These are phyloP conservation scores for Venturia asperata DNA, from an alignment of 2,329 filamentous ascomycete genomes.

Conservation along the genomic window DNA sequence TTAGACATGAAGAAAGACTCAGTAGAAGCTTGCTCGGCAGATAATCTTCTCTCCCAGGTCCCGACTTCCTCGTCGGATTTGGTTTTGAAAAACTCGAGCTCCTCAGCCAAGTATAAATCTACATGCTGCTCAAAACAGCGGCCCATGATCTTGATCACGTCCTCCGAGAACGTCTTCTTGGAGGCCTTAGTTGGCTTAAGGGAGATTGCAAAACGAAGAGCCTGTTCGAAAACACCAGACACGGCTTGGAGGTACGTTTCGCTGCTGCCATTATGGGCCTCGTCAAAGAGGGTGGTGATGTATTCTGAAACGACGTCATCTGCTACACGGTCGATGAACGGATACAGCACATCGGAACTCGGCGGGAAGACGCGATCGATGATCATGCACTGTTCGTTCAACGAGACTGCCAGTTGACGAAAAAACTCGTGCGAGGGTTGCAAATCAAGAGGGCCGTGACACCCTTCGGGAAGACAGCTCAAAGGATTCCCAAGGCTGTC, in stretches of 20 bases:
- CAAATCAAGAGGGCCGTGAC: constrained; percentile 59
- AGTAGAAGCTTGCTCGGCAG: constrained; percentile 79
- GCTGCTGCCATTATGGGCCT: constrained; percentile 68
- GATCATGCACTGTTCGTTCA: constrained; percentile 74
- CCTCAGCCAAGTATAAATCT: constrained; percentile 88
- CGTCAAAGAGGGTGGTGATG: constrained; percentile 75
- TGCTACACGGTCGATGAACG: constrained; percentile 72
- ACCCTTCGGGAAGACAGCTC: constrained; percentile 69
- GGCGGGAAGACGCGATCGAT: constrained; percentile 78
- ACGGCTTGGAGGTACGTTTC: constrained; percentile 78
- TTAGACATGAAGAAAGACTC: constrained; percentile 97
- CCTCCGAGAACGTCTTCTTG: constrained; percentile 53
- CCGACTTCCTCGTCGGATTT: constrained; percentile 70
- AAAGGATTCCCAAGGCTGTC: constrained; percentile 65
- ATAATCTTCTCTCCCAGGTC: constrained; percentile 85
- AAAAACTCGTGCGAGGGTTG: constrained; percentile 80
- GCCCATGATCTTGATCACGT: constrained; percentile 58
- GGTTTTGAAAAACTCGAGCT: constrained; percentile 75
- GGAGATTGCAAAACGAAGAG: constrained; percentile 66
- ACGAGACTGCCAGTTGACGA: constrained; percentile 60
- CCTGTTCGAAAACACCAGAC: constrained; percentile 81
- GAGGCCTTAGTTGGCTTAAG: constrained; percentile 61
- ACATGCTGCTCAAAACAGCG: constrained; percentile 84
- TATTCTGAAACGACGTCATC: constrained; percentile 82
- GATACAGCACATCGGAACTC: constrained; percentile 62